Base-by-base conservation (phyloP, 108 stramenopile genomes). In the Cyclotella kingstonii region DNA sequence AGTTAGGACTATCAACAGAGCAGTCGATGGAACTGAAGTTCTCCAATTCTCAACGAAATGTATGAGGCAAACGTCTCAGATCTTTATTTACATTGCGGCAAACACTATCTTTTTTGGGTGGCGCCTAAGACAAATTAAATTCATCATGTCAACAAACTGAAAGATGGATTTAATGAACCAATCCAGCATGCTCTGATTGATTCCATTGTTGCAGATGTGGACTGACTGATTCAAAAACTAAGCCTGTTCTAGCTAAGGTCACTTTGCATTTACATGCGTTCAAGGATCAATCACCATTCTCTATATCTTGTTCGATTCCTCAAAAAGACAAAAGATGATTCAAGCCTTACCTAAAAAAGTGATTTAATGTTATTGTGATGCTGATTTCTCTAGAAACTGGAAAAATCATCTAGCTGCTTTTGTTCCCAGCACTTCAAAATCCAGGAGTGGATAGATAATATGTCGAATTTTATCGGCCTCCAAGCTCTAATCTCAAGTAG, bases 161-260 rank as follows among this genome's bases (percentile, higher is more conserved):
- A 35, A 0, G 22, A 70, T 4, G 77, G 74, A 2, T 81, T 79
- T 47, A 51, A 34, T n/a, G 75, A 76, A 48, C 66, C 66, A 2
- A 46, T 59, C 44, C 17, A 10, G 17, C 48, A 4, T 8, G 48
- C 48, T 19, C 21, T 49, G 23, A 23, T 23, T 23, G 21, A 23
- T 5, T 10, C 48, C 48, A 49, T 49, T 14, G 7, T 49, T 8
- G 25, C 25, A 9, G 21, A 49, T 27, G 14, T 27, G 25, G 23
- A 18, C 25, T 49, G 4, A 18, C 5, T 3, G 9, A 10, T 6
- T 22, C 5, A 12, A 35, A 35, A n/a, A 5, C 14, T 4, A 56
- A 41, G 54, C 54, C 4, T 25, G 54, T 21, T 14, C 40, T 35
- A 5, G 21, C 35, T 19, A 23, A 10, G 15, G 5, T 22, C 5